Conservation (phyloP, 2,329 filamentous ascomycete species). For the Xenoacremonium recifei region DNA sequence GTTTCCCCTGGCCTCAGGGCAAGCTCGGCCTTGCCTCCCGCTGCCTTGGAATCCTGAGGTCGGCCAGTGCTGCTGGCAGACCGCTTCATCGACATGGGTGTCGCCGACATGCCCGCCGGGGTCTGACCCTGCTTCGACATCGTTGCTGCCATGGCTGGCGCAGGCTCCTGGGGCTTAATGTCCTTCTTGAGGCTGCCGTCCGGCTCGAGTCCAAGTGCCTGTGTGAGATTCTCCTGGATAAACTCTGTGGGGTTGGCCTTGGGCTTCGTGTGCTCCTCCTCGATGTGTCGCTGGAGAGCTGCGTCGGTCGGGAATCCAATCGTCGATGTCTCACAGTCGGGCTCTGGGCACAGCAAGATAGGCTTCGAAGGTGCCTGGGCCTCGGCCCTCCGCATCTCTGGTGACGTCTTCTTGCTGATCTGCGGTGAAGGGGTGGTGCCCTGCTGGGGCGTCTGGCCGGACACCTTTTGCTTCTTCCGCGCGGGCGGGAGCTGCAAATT, state of each 20-base stretch:
- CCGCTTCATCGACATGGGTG: constrained; percentile 54
- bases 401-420: constrained; percentile 45
- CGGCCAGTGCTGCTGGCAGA: constrained; percentile 47
- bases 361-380: constrained; percentile 36
- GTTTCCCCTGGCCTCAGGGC: no score
- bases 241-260: constrained; percentile 55
- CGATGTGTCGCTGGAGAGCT: constrained; percentile 49
- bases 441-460: constrained; percentile 36
- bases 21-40: constrained; percentile 27
- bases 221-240: constrained; percentile 47
- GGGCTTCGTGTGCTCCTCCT: constrained; percentile 60
- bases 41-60: constrained; percentile 31
- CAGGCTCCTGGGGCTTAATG: constrained; percentile 26
- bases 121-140: constrained; percentile 49
- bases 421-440: constrained; percentile 47
- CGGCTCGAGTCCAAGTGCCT: constrained; percentile 49
- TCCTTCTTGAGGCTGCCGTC: constrained; percentile 44
- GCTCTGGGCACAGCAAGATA: constrained; percentile 50
- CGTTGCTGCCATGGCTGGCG: constrained; percentile 39
- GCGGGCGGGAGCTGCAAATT: constrained; percentile 55
- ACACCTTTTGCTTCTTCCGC: constrained; percentile 57
- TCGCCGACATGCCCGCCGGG: constrained; percentile 40
- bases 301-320: constrained; percentile 55
- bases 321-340: constrained; percentile 51
- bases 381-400: constrained; percentile 39